A percentile compares a stretch with the other conserved stretches of the same genome.
Evolutionary conservation across 768 basidiomycete species (phyloP).

Genomic region (Pholiota molesta): DNA sequence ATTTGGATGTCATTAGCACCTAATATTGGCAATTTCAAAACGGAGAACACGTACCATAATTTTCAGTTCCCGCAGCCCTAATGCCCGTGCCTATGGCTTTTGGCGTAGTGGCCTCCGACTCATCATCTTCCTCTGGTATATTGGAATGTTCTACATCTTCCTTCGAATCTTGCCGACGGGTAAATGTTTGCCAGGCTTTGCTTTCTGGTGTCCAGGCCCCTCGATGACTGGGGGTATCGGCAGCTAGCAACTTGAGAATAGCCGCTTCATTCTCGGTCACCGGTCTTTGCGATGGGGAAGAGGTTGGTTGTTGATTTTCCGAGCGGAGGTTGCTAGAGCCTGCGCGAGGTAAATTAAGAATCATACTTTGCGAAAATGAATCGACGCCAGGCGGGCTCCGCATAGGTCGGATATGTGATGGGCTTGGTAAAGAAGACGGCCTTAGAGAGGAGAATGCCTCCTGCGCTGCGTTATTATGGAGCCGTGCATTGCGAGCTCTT

Average conservation of each 20-base stretch:
- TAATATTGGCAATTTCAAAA: constrained; percentile 1
- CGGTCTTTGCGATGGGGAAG: constrained; percentile 18
- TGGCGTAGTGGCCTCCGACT: constrained; percentile 14
- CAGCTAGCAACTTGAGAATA: constrained; percentile 66
- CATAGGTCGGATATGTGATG: constrained; percentile 57
- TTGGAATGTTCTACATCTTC: constrained; percentile 19
- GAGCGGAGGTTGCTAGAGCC: constrained; percentile 16
- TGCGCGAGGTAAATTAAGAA: constrained; percentile 33
- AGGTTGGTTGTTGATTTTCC: constrained; percentile 16
- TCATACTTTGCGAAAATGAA: constrained; percentile 36
- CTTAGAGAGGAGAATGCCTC: constrained; percentile 63
- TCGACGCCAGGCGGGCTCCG: constrained; percentile 42
- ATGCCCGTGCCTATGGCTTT: not conserved
- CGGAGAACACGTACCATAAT: not conserved
- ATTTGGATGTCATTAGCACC: not conserved
- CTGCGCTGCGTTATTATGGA: constrained; percentile 42
- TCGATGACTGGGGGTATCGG: constrained; percentile 69
- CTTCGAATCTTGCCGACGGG: constrained; percentile 36
- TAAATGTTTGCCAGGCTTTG: constrained; percentile 66
- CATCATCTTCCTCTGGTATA: constrained; percentile 34
- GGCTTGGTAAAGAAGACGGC: constrained; percentile 69
- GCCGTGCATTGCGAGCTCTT: constrained; percentile 30
- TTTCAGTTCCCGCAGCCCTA: not conserved
- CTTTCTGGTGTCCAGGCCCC: constrained; percentile 69
- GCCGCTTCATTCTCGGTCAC: constrained; percentile 36